Evolutionary conservation across 768 basidiomycete species (phyloP), one percentile per base, ranked within the genome.

Genomic region (Pilatotrama ljubarskyi): DNA sequence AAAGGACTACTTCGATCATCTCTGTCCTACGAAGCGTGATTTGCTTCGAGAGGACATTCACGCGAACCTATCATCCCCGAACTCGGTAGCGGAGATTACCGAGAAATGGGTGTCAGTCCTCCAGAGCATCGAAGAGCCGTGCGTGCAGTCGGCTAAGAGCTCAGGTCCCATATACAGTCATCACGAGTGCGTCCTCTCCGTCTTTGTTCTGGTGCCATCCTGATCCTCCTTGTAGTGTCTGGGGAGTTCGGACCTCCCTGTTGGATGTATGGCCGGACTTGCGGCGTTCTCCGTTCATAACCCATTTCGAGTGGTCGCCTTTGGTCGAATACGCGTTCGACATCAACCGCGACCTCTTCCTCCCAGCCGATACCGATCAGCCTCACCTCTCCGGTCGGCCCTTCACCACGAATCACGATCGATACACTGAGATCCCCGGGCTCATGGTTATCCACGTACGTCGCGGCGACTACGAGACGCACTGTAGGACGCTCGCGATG

Each of bases 251-350:
- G 13, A 43, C n/a, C 0, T 53, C 64, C 26, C 51, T 69, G 37
- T 43, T 66, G 26, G 59, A 62, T 17, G 41, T 83, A 1, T 79
- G 81, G 61, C 76, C 77, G 0, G 53, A 71, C 5, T 74, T 86
- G 25, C 65, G 66, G 6, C 61, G 72, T 6, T 84, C 84, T 0
- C 83, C 84, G 24, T 76, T 84, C 35, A 70, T 84, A 24, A 66
- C 64, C 2, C 62, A 74, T 11, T 86, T 84, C 62, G 61, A 70
- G 0, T 85, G 82, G 83, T 83, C 84, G 0, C 76, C 80, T 0
- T 75, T 82, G 47, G 82, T 85, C 15, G 73, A 74, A 29, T 68
- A 72, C 26, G 83, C 81, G 0, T 64, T 69, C 59, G 64, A 63
- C 36, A 48, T 50, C 1, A 69, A 69, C 58, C 59, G 60, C 49